Base-by-base conservation (phyloP, 495 filamentous ascomycete species). In the Umbilicaria muhlenbergii region DNA sequence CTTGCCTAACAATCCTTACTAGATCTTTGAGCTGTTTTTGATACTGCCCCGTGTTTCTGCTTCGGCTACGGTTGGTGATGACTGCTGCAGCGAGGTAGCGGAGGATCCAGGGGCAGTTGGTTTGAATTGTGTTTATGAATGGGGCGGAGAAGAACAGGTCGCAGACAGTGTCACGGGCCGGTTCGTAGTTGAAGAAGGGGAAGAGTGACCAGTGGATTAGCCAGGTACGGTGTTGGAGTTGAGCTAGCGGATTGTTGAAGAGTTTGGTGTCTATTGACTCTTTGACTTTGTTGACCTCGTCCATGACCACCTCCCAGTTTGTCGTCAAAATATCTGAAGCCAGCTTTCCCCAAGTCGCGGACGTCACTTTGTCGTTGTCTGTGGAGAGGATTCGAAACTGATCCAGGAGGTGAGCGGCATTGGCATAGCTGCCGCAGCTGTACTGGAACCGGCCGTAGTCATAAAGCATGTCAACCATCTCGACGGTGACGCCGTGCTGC, bases 101-200 rank as follows among this genome's bases (percentile, higher is more conserved):
- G 48, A 98, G 71, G 45, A 96, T 82, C 92, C 92, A 96, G 3
- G 91, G 86, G 68, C 89, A 94, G 63, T 77, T 81, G 47, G 92
- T 94, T 69, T 98, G 91, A 60, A 98, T 96, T 52, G 88, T 94
- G 74, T 96, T 96, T 73, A 98, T 96, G 70, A 85, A 98, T 51
- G 81, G 70, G 42, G 86, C 81, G 53, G 81, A 91, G 75, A 96
- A 96, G 74, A 95, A 88, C 49, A 95, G 77, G 51, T 98, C 91
- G 63, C 87, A 83, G 52, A 96, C 73, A 50, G 71, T 74, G 50
- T 98, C 91, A 49, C 86, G 82, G 43, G 88, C 85, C 51, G 83
- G 73, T 57, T 93, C 88, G 66, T 88, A 78, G 73, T 95, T 94
- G 77, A 96, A 98, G 71, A 94, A 89, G 43, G 92, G 91, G 75